Base-by-base conservation (phyloP, 2,329 filamentous ascomycete species). In the Macrophomina phaseolina region DNA sequence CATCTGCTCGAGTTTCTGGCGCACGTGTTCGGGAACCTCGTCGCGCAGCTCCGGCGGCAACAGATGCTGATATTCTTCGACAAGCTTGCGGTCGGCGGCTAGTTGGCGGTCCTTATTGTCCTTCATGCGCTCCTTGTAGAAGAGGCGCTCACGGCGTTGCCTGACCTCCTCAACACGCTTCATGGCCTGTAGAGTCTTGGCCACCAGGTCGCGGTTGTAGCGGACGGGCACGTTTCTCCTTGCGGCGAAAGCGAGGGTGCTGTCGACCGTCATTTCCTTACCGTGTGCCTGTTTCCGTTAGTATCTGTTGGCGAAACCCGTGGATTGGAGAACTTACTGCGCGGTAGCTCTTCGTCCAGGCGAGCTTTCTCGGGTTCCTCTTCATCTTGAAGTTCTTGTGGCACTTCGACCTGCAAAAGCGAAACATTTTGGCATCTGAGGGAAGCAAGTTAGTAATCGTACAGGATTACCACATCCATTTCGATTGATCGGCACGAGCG, bases 341-440 rank as follows among this genome's bases (percentile, higher is more conserved):
- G 76, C 93, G 91, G 86, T 94, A 94, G 63, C 92, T 89, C 85
- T 97, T 97, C 69, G 94, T 97, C 95, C 94, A 97, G 81, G 93
- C 95, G 73, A 98, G 88, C 56, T 97, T 97, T 79, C 94, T 90
- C 42, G 94, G 94, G 83, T 98, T 97, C 72, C 95, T 90, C 91
- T 97, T 97, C 92, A 97, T 97, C 83, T 96, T 95, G 88, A 96
- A 97, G 85, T 81, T 81, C 69, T 87, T 87, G 79, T 89, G 87
- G 79, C 86, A 89, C 83, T 89, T 89, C 58, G 82, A 85, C 23
- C 55, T 36, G 82, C 89, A 91, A 81, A 91, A 91, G 63, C 86
- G 83, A 79, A 91, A 90, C 69, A 84, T 78, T 72, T 86, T 86
- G 69, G 87, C 88, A 58, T 62, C 58, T 62, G 28, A 28, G 49